Evolutionary conservation across 495 filamentous ascomycete species (phyloP).

Genomic region (Trichoderma orchidacearum): DNA sequence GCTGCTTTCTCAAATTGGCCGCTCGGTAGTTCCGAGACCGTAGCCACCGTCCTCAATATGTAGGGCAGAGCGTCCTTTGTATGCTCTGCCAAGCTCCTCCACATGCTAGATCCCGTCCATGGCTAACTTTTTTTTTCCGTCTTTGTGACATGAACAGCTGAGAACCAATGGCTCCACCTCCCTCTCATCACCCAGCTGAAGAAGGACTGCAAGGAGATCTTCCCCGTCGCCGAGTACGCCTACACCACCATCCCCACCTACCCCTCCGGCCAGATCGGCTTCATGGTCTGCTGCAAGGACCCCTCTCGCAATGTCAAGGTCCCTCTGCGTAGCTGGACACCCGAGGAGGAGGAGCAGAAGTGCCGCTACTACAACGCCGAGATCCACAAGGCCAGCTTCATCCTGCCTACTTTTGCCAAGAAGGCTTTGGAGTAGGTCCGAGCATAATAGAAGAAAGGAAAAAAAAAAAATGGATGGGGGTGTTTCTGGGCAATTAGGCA

Average conservation of each 20-base stretch:
- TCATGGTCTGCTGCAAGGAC: conserved; percentile 99
- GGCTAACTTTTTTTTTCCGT: conserved; percentile 16
- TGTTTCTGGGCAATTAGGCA: too few species aligned
- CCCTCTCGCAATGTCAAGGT: conserved; percentile 63
- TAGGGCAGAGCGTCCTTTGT: neutral
- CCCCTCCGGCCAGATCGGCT: conserved; percentile 97
- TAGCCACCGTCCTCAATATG: neutral
- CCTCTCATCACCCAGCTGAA: conserved; percentile 79
- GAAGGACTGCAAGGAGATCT: conserved; percentile 93
- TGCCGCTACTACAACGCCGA: conserved; percentile 93
- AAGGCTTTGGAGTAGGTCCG: conserved; percentile 47
- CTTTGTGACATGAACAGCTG: conserved; percentile 64
- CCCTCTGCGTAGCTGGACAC: conserved; percentile 63
- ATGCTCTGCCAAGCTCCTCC: conserved; percentile 3
- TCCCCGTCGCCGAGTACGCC: conserved; percentile 94
- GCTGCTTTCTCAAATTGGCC: neutral
- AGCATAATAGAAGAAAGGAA: neutral
- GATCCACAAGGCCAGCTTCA: conserved; percentile 87
- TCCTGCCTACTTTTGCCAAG: conserved; percentile 84
- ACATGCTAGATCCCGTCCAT: conserved; percentile 2
- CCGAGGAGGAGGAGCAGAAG: conserved; percentile 81
- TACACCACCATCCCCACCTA: conserved; percentile 99
- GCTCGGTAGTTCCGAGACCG: conserved; percentile 3
- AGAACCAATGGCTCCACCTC: conserved; percentile 99
- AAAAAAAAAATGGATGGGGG: neutral